Conservation (phyloP, 2,329 filamentous ascomycete genomes). For the Aspergillus sp. region DNA sequence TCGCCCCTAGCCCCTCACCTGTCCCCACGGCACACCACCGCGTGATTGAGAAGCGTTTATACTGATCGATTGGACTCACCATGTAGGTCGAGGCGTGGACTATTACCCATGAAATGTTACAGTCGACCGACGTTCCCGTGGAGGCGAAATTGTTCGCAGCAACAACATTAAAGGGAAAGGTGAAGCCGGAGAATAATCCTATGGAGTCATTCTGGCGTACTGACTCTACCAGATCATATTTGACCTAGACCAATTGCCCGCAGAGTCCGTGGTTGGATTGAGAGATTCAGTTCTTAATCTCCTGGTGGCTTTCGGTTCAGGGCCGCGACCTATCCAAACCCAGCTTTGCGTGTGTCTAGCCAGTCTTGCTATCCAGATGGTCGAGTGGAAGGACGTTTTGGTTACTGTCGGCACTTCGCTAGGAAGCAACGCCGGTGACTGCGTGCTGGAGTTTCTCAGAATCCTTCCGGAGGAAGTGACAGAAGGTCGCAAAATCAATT, state of each 20-base stretch:
- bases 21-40: background rate
- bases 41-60: background rate
- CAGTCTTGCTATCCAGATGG: conserved; percentile 94
- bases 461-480: conserved; percentile 98
- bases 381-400: conserved; percentile 90
- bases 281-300: conserved; percentile 81
- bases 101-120: conserved; percentile 80
- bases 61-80: conserved; percentile 6
- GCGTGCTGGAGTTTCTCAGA: conserved; percentile 91
- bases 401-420: conserved; percentile 76
- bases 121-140: conserved; percentile 70
- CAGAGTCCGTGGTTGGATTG: conserved; percentile 70
- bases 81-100: conserved; percentile 84
- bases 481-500: conserved; percentile 98
- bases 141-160: conserved; percentile 94
- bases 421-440: conserved; percentile 69
- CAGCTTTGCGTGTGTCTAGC: conserved; percentile 94
- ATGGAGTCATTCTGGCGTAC: conserved; percentile 12
- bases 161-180: conserved; percentile 97
- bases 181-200: conserved; percentile 44
- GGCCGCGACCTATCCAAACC: conserved; percentile 79
- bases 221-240: conserved; percentile 76
- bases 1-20: conserved; percentile 20
- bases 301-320: conserved; percentile 75
- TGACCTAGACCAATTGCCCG: conserved; percentile 84